These are phyloP conservation scores for Heliamphora pulchella DNA, from an alignment of 179 eudicot species.

Conservation along the genomic window DNA sequence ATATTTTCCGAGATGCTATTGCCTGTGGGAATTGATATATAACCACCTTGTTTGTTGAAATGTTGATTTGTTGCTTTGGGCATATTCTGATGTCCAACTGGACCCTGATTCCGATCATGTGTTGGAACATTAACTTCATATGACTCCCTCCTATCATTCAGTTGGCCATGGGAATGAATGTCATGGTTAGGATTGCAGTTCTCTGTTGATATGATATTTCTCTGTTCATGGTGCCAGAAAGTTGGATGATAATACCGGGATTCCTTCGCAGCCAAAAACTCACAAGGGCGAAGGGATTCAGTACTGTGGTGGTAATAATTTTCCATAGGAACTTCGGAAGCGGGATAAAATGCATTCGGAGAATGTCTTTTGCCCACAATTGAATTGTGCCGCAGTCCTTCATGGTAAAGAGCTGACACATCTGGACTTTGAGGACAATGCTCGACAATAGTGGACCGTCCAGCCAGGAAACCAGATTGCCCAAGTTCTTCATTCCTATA, in stretches of 20 bases:
- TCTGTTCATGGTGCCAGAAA: slow-evolving; percentile 27
- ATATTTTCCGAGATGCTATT: slow-evolving; percentile 18
- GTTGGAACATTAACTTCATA: slow-evolving; percentile 22
- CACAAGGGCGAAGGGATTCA: background rate
- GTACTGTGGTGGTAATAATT: slow-evolving; percentile 4
- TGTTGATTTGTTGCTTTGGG: slow-evolving; percentile 19
- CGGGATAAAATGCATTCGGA: slow-evolving; percentile 3
- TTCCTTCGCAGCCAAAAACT: slow-evolving; percentile 11
- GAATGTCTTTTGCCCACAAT: background rate
- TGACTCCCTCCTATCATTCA: slow-evolving; percentile 24
- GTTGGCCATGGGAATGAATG: slow-evolving; percentile 27
- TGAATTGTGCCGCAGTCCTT: slow-evolving; percentile 11
- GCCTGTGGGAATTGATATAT: slow-evolving; percentile 12
- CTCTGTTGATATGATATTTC: slow-evolving; percentile 21
- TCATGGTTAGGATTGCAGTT: slow-evolving; percentile 24
- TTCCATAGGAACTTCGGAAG: slow-evolving; percentile 12
- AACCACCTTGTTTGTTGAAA: slow-evolving; percentile 26
- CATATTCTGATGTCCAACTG: slow-evolving; percentile 24
- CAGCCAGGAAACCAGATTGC: slow-evolving; percentile 13
- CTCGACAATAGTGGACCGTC: background rate
- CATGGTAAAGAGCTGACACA: slow-evolving; percentile 9
- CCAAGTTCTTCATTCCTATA: slow-evolving; percentile 17
- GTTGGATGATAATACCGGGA: slow-evolving; percentile 16
- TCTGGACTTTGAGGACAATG: background rate
- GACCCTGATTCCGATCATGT: slow-evolving; percentile 22